Base-by-base conservation (phyloP, 257 asterid genomes). In the Solanum corneliomulleri region DNA sequence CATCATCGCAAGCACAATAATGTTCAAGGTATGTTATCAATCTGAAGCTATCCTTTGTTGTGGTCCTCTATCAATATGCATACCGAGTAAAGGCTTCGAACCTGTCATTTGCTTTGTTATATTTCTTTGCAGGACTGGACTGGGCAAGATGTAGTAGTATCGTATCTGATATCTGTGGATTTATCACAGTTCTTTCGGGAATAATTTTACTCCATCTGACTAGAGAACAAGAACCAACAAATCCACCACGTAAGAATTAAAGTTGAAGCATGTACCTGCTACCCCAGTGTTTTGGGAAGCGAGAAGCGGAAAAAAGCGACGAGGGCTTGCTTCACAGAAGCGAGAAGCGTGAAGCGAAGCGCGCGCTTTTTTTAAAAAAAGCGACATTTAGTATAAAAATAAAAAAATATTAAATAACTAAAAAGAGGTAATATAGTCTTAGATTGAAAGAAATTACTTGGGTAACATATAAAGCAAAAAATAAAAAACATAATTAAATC, bases 121-220 rank as follows among this genome's bases (percentile, higher is more conserved):
- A 45, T 27, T 10, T 39, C 21, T 86, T 75, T 84, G 66, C 89
- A 96, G 98, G 98, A 96, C 64, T 96, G 98, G 98, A 93, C 98
- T 3, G 98, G 97, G 70, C 97, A 94, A 89, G 86, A 94, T 64
- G 90, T 41, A 95, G 94, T 89, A 93, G 95, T 93, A 89, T 93
- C 84, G 90, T 91, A 47, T 93, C 96, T 52, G 99, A 96, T 90
- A 68, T 92, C 35, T 92, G 95, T 87, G 98, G 97, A 85, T 95
- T 93, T 76, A 86, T 93, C 74, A 93, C 94, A 6, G 94, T 93
- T 62, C 95, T 96, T 85, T 88, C 98, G 0, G 99, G 98, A 83
- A 95, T 98, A 68, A 76, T 94, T 80, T 91, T 96, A 91, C 98
- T 96, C 87, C 99, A 96, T 44, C 85, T 88, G 85, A 93, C 99